Evolutionary conservation across 2,329 filamentous ascomycete species (phyloP).

Genomic region (Cercospora brassicicola): DNA sequence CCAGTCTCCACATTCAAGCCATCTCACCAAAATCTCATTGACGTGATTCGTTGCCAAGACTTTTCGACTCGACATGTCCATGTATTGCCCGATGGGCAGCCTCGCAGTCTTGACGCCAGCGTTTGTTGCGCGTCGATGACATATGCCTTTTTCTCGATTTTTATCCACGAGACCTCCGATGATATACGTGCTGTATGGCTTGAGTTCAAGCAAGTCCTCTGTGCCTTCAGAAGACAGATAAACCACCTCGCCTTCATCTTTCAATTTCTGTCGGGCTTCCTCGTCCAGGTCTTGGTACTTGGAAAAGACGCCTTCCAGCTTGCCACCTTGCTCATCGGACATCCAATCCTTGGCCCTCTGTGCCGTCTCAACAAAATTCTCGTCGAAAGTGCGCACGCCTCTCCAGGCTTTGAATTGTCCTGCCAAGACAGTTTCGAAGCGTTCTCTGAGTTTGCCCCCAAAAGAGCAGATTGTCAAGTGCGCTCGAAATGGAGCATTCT

Average conservation of each 20-base stretch:
- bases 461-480: constrained; percentile 79
- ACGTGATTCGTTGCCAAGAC: constrained; percentile 95
- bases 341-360: constrained; percentile 67
- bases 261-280: constrained; percentile 24
- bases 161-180: constrained; percentile 94
- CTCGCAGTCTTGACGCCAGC: constrained; percentile 82
- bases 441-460: constrained; percentile 68
- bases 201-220: constrained; percentile 76
- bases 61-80: constrained; percentile 82
- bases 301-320: constrained; percentile 31
- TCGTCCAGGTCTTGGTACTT: constrained; percentile 28
- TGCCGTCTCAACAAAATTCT: constrained; percentile 71
- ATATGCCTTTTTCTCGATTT: constrained; percentile 93
- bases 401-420: constrained; percentile 78
- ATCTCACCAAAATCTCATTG: constrained; percentile 91
- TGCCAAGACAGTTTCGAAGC: constrained; percentile 74
- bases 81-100: constrained; percentile 90
- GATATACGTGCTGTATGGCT: constrained; percentile 86
- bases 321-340: constrained; percentile 50
- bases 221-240: constrained; percentile 93
- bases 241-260: constrained; percentile 61
- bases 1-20: constrained; percentile 90
- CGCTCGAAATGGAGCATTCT: constrained; percentile 63
- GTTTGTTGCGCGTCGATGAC: constrained; percentile 75
- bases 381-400: constrained; percentile 69